Base-by-base conservation (phyloP, 768 basidiomycete species). In the Psilocybe subaeruginosa region DNA sequence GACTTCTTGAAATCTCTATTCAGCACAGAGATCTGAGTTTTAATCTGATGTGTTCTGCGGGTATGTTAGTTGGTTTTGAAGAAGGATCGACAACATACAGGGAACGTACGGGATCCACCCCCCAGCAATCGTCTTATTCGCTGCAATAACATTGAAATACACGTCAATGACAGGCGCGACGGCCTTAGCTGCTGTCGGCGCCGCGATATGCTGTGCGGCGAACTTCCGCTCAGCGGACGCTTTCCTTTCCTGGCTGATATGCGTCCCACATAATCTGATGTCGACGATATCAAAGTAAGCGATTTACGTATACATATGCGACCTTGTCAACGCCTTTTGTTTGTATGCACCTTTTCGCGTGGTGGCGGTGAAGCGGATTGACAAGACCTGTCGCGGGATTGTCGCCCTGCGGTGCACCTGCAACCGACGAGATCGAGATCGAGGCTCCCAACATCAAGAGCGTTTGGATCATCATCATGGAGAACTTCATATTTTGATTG, bases 41-140 rank as follows among this genome's bases (percentile, higher is more conserved):
- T 33, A 48, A 83, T 72, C 61, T 74, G 72, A 3, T 62, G 53
- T n/a, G 64, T 65, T 6, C 74, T 75, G 48, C 50, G 39, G 29
- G 12, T 31, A 39, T 23, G 2, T 23, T 23, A 2, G 23, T 23
- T 23, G 2, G 2, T 23, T 23, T 23, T 0, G 23, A 23, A 23
- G 23, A 23, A 23, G 23, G 23, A 2, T 23, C 23, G 23, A 23
- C 23, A 23, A 2, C 16, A 58, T 46, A 16, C 4, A n/a, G 41
- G 41, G 4, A 43, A 68, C 75, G 29, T 65, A 77, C 74, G 78
- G 71, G 50, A 79, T 64, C 65, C 71, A 71, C 79, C 80, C 79
- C 29, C 77, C 76, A 2, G 65, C 60, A 2, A 66, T 8, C 1
- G 72, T 73, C 33, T 60, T 50, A 48, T 75, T 69, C 2, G 69